Percentiles rank a stretch among this genome's conserved stretches.
phyloP scores from a whole-genome alignment of 441 rosid species.

The Erodium moschatum region DNA sequence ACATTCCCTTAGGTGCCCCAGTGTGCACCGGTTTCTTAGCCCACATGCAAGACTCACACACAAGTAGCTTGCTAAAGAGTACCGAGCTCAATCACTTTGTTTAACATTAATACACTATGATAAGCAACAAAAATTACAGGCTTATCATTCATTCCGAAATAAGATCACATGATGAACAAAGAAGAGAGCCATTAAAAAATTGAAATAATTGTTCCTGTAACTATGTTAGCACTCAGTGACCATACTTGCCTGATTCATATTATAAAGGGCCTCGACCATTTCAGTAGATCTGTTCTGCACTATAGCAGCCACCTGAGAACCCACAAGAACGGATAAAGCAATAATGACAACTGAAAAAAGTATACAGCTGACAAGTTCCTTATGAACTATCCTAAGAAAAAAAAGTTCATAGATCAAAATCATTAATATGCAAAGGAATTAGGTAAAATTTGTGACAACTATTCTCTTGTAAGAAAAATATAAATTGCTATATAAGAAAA shows the following conservation, averaged over 20 bases:
- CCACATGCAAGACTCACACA: too few relatives aligned
- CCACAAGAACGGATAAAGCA: slow-evolving; percentile 16
- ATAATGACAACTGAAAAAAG: not conserved
- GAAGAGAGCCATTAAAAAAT: not conserved
- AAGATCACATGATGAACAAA: not conserved
- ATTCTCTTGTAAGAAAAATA: not conserved
- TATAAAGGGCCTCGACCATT: slow-evolving; percentile 80
- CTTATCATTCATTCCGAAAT: not conserved
- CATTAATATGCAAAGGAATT: not conserved
- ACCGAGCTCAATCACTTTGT: not conserved
- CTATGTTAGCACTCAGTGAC: not conserved
- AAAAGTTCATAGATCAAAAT: not conserved
- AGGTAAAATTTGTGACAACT: not conserved
- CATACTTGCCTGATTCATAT: slow-evolving; percentile 62
- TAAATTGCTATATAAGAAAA: not conserved
- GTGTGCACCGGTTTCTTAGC: too few relatives aligned
- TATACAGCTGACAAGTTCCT: not conserved
- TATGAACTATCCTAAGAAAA: not conserved
- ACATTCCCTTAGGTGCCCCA: too few relatives aligned
- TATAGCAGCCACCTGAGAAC: slow-evolving; percentile 58
- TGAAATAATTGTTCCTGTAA: not conserved
- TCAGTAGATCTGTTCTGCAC: slow-evolving; percentile 63
- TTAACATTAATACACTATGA: not conserved
- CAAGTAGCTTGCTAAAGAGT: not conserved
- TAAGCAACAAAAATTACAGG: not conserved